Evolutionary conservation across 495 filamentous ascomycete genomes (phyloP).

Genomic region (Cladorrhinum samala): DNA sequence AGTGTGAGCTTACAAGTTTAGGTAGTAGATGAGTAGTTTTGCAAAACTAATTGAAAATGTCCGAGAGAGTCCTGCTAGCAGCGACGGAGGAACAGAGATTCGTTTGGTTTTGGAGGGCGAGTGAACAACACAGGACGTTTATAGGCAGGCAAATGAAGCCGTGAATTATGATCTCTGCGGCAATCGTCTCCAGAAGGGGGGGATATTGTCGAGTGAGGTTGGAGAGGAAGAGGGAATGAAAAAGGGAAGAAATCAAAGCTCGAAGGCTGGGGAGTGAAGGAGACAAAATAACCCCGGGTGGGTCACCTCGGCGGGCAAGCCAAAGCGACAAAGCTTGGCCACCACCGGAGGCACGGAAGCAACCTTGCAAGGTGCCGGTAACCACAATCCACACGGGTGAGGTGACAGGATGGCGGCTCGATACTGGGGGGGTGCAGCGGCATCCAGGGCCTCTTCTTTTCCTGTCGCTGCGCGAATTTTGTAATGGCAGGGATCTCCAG

Average conservation of each 20-base stretch:
- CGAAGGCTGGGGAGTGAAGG: constrained; percentile 11
- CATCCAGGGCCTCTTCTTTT: too few species aligned
- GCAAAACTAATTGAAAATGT: too few species aligned
- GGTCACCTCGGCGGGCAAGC: constrained; percentile 5
- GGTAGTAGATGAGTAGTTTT: too few species aligned
- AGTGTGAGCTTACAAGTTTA: too few species aligned
- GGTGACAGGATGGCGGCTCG: too few species aligned
- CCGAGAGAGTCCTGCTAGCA: background rate
- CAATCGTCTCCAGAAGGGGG: constrained; percentile 17
- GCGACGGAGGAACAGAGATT: background rate
- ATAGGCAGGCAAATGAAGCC: constrained; percentile 15
- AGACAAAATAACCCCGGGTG: constrained; percentile 27
- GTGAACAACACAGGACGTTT: constrained; percentile 33
- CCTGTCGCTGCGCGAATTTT: background rate
- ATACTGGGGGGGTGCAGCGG: too few species aligned
- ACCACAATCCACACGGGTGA: background rate
- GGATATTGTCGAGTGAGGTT: constrained; percentile 29
- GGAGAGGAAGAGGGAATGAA: constrained; percentile 17
- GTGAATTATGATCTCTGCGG: constrained; percentile 9
- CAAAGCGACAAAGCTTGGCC: constrained; percentile 26
- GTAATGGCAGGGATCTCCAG: background rate
- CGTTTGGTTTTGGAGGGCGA: background rate
- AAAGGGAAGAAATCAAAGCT: constrained; percentile 8
- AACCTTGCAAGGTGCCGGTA: background rate
- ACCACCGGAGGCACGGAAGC: constrained; percentile 12